Base-by-base conservation (phyloP, 2,329 filamentous ascomycete species). In the Hypomyces rosellus region DNA sequence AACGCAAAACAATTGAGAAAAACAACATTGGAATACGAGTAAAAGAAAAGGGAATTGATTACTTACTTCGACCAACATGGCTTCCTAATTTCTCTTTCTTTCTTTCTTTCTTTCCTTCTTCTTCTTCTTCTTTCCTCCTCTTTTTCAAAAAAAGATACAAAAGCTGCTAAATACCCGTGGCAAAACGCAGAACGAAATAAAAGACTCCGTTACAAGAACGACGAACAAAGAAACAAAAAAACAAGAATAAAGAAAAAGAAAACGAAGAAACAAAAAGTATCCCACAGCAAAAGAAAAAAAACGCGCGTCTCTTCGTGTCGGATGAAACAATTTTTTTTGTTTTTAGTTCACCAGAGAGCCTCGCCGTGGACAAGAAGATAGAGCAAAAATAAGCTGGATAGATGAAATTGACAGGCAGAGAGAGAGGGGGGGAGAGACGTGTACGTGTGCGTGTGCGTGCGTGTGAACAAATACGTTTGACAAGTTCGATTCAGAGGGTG, bases 1-100 rank as follows among this genome's bases (percentile, higher is more conserved):
- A 18, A 12, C 43, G 25, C 8, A 43, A 14, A 25, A 43, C 15
- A 34, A 22, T 34, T 34, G 14, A 22, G 22, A n/a, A 41, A 49
- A 38, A 34, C 48, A 51, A 16, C 18, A 18, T 33, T 4, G 20
- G 12, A 25, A 30, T 16, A 25, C 7, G 5, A 44, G 5, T 3
- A 15, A n/a, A 25, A 44, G 25, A 25, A 44, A 22, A 25, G 41
- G 12, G 9, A 8, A 25, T 25, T 34, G 41, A 25, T 25, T 40
- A 67, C 66, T 65, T 59, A 69, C 66, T 60, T 68, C 65, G 51
- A 67, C 65, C 65, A 69, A 62, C 66, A 68, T 67, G 49, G 48
- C 25, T 53, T 45, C 54, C 44, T 48, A 41, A 30, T 14, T 34
- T 46, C 48, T 48, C 45, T 34, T 15, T 37, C 43, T 39, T 15